A percentile compares a stretch with the other conserved stretches of the same genome.
Conservation (phyloP, 1,139 yeast genomes). For the Protomyces inundatus region DNA sequence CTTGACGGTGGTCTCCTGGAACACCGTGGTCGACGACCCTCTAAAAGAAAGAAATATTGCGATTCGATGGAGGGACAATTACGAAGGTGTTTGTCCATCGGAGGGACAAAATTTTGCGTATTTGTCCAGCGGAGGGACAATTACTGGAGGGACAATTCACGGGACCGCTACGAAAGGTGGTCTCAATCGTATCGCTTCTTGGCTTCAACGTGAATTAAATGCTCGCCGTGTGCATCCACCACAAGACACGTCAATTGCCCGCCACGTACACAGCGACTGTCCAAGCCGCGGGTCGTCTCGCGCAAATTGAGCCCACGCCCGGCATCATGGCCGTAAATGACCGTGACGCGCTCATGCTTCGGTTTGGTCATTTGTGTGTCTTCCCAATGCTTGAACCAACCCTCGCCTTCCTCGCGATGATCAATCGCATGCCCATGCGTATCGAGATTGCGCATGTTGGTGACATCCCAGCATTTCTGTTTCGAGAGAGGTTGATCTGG, state of each 20-base stretch:
- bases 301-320: conserved; percentile 63
- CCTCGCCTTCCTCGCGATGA: conserved; percentile 14
- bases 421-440: conserved; percentile 3
- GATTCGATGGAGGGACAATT: too few species aligned
- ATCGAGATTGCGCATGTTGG: conserved; percentile 16
- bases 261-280: conserved; percentile 76
- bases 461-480: conserved; percentile 25
- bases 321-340: conserved; percentile 88
- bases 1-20: too few species aligned
- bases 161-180: too few species aligned
- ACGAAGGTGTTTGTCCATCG: too few species aligned
- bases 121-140: too few species aligned
- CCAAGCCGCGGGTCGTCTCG: conserved; percentile 70
- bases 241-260: conserved; percentile 63
- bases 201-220: conserved; percentile 13
- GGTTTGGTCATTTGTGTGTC: conserved; percentile 44
- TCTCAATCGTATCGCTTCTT: conserved; percentile 12
- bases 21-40: too few species aligned
- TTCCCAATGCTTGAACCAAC: conserved; percentile 45
- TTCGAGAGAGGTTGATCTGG: background rate
- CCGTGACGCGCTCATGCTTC: conserved; percentile 43
- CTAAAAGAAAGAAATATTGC: too few species aligned
- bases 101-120: too few species aligned
- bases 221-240: conserved; percentile 32
- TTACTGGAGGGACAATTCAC: too few species aligned